A percentile compares a stretch with the other conserved stretches of the same genome.
Evolutionary conservation across 139 green algal genomes (phyloP).

Genomic region (Asterochloris erici): DNA sequence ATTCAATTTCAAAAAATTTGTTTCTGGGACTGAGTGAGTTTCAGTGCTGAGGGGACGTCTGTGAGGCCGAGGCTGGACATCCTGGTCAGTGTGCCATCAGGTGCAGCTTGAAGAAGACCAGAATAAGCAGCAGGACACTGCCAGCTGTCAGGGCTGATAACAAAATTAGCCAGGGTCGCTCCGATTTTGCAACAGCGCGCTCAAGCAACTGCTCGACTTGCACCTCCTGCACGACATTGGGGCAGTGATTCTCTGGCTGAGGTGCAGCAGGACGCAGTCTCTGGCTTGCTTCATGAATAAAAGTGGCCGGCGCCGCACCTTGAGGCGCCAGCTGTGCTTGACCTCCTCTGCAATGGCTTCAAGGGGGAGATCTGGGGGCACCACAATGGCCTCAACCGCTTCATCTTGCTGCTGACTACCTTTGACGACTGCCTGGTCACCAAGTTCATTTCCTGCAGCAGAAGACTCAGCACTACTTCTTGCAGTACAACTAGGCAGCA

Average conservation of each 20-base stretch:
- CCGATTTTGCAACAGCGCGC: constrained; percentile 33
- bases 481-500: too few species aligned
- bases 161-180: constrained; percentile 72
- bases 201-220: constrained; percentile 69
- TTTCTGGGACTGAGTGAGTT: too few species aligned
- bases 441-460: too few species aligned
- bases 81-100: neutral
- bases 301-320: constrained; percentile 10
- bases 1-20: too few species aligned
- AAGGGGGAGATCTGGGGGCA: constrained; percentile 76
- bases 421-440: too few species aligned
- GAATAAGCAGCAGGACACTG: constrained; percentile 59
- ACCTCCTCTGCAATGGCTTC: constrained; percentile 83
- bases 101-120: constrained; percentile 41
- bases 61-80: neutral
- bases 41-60: neutral
- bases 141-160: constrained; percentile 56
- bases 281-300: neutral
- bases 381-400: constrained; percentile 59
- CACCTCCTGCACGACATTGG: constrained; percentile 32
- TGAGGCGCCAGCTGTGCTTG: constrained; percentile 53
- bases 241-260: neutral
- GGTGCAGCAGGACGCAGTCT: neutral
- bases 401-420: neutral
- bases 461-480: too few species aligned